Conservation (phyloP, 2,329 filamentous ascomycete genomes). For the Zalaria obscura region DNA sequence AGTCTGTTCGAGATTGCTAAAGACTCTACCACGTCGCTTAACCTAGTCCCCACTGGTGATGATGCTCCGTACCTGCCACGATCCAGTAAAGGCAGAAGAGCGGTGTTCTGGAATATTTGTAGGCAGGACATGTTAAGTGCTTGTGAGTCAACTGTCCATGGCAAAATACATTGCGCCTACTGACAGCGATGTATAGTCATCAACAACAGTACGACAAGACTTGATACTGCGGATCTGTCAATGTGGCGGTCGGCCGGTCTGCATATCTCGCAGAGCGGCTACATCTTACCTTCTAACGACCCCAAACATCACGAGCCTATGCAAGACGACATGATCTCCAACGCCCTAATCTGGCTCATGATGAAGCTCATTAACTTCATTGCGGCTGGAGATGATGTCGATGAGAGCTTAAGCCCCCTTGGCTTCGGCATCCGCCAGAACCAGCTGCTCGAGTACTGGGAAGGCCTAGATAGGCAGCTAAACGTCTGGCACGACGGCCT, state of each 20-base stretch:
- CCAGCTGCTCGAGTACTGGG: constrained; percentile 37
- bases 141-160: constrained; percentile 26
- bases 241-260: constrained; percentile 53
- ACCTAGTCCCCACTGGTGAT: not conserved
- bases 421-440: constrained; percentile 35
- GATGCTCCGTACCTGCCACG: not conserved
- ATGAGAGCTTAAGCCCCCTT: constrained; percentile 19
- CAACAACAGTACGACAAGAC: constrained; percentile 44
- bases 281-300: constrained; percentile 33
- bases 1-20: constrained; percentile 43
- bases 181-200: constrained; percentile 27
- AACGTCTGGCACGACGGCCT: constrained; percentile 43
- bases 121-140: constrained; percentile 51
- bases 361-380: constrained; percentile 54
- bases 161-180: not conserved
- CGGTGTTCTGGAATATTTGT: constrained; percentile 55
- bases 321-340: constrained; percentile 49
- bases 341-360: constrained; percentile 51
- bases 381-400: constrained; percentile 39
- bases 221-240: constrained; percentile 47
- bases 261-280: constrained; percentile 39
- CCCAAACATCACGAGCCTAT: constrained; percentile 34
- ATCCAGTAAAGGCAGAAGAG: constrained; percentile 37
- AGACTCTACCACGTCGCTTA: constrained; percentile 18
- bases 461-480: constrained; percentile 40